Base-by-base conservation (phyloP, 768 basidiomycete species). In the Termitomyces sp. region DNA sequence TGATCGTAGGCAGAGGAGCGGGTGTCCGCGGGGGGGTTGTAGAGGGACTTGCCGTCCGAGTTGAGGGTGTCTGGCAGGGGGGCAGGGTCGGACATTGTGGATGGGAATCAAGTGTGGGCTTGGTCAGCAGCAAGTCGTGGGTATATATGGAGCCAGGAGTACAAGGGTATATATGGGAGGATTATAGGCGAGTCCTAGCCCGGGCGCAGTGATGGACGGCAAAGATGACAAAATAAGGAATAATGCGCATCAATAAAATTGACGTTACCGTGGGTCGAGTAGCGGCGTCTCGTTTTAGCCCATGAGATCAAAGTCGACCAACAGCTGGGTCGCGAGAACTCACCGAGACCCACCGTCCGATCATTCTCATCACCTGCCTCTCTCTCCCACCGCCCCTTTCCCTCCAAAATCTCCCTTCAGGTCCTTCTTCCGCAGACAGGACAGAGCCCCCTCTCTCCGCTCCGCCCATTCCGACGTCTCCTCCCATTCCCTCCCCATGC, bases 401-500 rank as follows among this genome's bases (percentile, higher is more conserved):
- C 76, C 73, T 24, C 75, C 55, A 49, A 69, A 68, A 50, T 59
- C 70, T 5, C 55, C 62, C 53, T 75, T 77, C 67, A 81, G 74
- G 66, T 62, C 69, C 45, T 73, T 87, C 51, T 86, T 87, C 52
- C 79, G 83, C 51, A 73, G 70, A 61, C 73, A 69, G 6, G 67
- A 72, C 44, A 77, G 72, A 57, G 69, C 76, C 0, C 72, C 78
- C 22, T 86, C 84, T 28, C 58, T 80, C 36, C 71, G 70, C 54
- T 86, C 86, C 26, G 75, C 80, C 39, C 75, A 75, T 61, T 81
- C 86, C 58, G 67, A 73, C 8, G 74, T 77, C 72, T 48, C 47
- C 59, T 66, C 69, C 69, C 77, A 82, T 63, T 73, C 66, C 61
- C 85, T 87, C 15, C 58, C 77, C 48, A 84, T 85, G 82, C 79